These are phyloP conservation scores for Teratosphaeria gauchensis DNA, from an alignment of 2,329 filamentous ascomycete species.

Conservation along the genomic window DNA sequence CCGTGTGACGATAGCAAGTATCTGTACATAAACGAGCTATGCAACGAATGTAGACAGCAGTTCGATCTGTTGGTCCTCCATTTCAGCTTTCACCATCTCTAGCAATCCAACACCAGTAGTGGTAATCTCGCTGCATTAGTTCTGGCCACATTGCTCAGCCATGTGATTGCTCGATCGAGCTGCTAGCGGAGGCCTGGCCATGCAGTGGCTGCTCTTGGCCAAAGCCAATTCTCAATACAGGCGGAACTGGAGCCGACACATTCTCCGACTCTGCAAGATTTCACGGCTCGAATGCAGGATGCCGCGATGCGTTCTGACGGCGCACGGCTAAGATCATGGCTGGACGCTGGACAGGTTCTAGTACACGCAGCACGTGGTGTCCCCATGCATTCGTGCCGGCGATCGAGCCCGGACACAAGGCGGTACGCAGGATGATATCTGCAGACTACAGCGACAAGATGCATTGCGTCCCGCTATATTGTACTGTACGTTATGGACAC, in stretches of 20 bases:
- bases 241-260: neutral
- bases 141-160: neutral
- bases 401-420: neutral
- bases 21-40: neutral
- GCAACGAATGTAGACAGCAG: neutral
- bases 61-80: neutral
- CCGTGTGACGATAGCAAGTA: neutral
- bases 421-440: neutral
- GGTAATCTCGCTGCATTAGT: neutral
- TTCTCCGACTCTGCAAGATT: neutral
- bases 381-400: neutral
- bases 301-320: neutral
- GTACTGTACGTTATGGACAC: neutral
- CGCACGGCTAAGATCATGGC: neutral
- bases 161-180: neutral
- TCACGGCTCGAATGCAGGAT: neutral
- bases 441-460: neutral
- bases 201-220: neutral
- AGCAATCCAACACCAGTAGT: neutral
- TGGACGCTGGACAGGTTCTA: neutral
- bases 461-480: neutral
- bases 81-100: too few relatives aligned
- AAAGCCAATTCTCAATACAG: neutral
- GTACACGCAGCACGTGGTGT: neutral
- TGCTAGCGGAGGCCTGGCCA: neutral